Conservation (phyloP, 495 filamentous ascomycete genomes). For the Annulohypoxylon maeteangense region DNA sequence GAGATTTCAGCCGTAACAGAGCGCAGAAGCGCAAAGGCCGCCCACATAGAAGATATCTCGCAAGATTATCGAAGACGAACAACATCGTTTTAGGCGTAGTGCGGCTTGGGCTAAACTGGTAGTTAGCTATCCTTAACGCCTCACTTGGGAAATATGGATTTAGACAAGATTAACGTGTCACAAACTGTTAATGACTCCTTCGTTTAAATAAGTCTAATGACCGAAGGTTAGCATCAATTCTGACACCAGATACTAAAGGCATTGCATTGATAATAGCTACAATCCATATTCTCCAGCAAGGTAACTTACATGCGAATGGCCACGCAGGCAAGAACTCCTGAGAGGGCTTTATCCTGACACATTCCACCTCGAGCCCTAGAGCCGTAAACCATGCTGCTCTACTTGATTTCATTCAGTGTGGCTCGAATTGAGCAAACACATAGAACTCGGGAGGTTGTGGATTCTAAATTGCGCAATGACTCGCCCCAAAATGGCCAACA, state of each 20-base stretch:
- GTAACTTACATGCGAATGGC: not conserved
- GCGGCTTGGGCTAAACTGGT: not conserved
- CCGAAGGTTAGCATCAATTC: slow-evolving; percentile 16
- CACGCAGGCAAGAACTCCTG: not conserved
- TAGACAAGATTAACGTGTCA: not conserved
- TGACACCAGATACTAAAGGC: not conserved
- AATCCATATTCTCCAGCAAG: not conserved
- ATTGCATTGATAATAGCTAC: slow-evolving; percentile 1
- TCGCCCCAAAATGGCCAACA: not conserved
- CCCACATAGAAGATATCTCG: not conserved
- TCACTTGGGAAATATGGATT: not conserved
- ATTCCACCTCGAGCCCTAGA: not conserved
- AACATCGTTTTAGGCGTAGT: not conserved
- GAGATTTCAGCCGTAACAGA: not conserved
- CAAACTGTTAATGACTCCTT: not conserved
- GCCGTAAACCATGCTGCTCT: not conserved
- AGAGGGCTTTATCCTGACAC: not conserved
- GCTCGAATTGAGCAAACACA: not conserved
- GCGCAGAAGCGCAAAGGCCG: not conserved
- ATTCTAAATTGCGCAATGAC: not conserved
- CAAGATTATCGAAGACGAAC: not conserved
- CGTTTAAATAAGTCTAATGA: not conserved
- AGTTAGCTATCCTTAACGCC: not conserved
- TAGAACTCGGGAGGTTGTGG: not conserved
- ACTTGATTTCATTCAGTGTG: not conserved